phyloP scores from a whole-genome alignment of 192 early-diverging fungal genomes.

The Backusella australiensis region DNA sequence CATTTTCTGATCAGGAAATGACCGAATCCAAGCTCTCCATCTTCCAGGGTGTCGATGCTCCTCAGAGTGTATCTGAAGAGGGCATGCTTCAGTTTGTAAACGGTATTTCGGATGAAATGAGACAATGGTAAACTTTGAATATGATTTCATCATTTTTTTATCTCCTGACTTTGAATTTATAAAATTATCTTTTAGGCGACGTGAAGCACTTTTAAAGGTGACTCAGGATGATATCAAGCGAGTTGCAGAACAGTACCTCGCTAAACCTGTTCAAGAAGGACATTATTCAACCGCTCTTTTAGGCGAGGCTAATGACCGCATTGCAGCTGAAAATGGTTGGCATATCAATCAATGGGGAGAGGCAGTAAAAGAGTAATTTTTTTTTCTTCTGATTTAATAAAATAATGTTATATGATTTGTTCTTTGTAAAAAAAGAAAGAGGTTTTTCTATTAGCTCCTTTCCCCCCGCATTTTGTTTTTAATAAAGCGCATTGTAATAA shows the following conservation, averaged over 20 bases:
- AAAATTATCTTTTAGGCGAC: conserved; percentile 46
- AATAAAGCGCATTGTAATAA: background rate
- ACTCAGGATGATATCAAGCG: conserved; percentile 66
- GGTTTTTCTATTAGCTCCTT: background rate
- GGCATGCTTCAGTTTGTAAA: conserved; percentile 77
- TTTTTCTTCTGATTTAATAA: background rate
- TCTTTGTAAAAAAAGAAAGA: too few species aligned
- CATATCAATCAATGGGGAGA: conserved; percentile 25
- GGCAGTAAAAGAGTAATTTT: conserved; percentile 2
- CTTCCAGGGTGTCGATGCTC: conserved; percentile 83
- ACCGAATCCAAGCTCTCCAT: conserved; percentile 90
- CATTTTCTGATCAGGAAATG: conserved; percentile 64
- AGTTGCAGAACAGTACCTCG: conserved; percentile 48
- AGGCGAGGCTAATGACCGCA: conserved; percentile 29
- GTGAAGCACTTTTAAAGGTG: conserved; percentile 73
- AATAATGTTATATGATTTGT: background rate
- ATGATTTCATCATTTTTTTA: background rate
- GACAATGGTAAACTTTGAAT: conserved; percentile 57
- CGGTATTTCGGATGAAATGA: conserved; percentile 83
- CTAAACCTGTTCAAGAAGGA: background rate
- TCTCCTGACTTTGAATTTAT: background rate
- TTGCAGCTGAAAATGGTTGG: conserved; percentile 18
- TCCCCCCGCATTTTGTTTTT: background rate
- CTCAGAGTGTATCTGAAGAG: conserved; percentile 80
- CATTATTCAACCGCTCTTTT: conserved; percentile 43